Evolutionary conservation across 179 eudicot genomes (phyloP), one percentile per base, ranked within the genome.

Genomic region (Dionaea muscipula): DNA sequence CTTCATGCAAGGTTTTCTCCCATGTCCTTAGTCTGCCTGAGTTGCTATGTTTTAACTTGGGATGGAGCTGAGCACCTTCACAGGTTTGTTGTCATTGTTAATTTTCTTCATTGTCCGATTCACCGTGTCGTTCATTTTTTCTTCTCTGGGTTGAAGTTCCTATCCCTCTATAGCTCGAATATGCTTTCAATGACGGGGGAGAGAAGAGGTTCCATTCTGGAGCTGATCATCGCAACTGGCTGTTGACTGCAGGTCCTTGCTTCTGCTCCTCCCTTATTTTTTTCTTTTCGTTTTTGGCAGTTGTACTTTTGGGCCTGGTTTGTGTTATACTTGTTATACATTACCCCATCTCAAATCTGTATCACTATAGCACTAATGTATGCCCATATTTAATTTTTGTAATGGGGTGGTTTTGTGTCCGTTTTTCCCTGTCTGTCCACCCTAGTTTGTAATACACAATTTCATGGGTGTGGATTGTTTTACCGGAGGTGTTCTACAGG

Each of bases 151-250:
- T n/a, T n/a, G n/a, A n/a, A n/a, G n/a, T n/a, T n/a, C n/a, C n/a
- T n/a, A n/a, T n/a, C n/a, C 99, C 99, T 26, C 48, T 91, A 28
- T 79, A 96, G 35, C 89, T 91, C 4, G 98, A 91, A 62, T 88
- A 91, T 24, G 99, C 99, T 16, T 88, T 91, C 51, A 87, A 81
- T 18, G 98, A 91, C 62, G 76, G 44, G 55, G 63, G 66, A 59
- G 71, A 73, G 0, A 76, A 91, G 61, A 77, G 99, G 75, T 91
- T 91, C 61, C 98, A 87, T 66, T 91, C 87, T 70, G 96, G 89
- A 0, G 95, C 87, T 60, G 96, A 96, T 54, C 80, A 75, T 46
- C 75, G 98, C 36, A 86, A 85, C 68, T 89, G 48, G 53, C 47
- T 18, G 21, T 43, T 18, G 8, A 18, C 19, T 18, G 18, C 21